Evolutionary conservation across 768 basidiomycete genomes (phyloP).

Genomic region (Exsudoporus frostii): DNA sequence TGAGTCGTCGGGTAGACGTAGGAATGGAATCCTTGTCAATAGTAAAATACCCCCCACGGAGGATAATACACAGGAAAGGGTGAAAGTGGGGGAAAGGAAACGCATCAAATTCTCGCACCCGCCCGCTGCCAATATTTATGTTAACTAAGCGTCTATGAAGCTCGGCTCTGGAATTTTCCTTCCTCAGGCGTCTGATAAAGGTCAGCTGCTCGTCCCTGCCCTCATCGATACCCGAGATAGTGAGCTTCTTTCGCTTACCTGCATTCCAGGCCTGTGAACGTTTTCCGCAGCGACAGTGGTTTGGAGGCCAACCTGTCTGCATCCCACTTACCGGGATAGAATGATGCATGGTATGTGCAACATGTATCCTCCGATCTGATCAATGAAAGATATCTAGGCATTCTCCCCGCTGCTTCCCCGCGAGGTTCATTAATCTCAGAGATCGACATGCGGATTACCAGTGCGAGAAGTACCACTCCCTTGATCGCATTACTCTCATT

Average conservation of each 20-base stretch:
- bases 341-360: not conserved
- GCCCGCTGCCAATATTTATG: not conserved
- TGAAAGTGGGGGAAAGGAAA: not conserved
- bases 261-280: not conserved
- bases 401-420: not conserved
- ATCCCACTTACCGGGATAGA: not conserved
- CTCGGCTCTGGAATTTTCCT: not conserved
- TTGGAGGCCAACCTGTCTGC: not conserved
- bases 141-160: not conserved
- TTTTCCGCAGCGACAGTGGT: not conserved
- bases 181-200: not conserved
- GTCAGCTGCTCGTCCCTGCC: not conserved
- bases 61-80: too few relatives aligned
- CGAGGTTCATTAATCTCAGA: not conserved
- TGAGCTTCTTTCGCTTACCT: constrained; percentile 8
- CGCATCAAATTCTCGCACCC: not conserved
- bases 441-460: not conserved
- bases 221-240: not conserved
- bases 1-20: not conserved
- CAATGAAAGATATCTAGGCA: not conserved
- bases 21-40: not conserved
- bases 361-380: not conserved
- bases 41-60: not conserved
- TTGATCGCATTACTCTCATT: not conserved
- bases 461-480: not conserved